These are phyloP conservation scores for Suillus subalutaceus DNA, from an alignment of 768 basidiomycete species.

Conservation along the genomic window DNA sequence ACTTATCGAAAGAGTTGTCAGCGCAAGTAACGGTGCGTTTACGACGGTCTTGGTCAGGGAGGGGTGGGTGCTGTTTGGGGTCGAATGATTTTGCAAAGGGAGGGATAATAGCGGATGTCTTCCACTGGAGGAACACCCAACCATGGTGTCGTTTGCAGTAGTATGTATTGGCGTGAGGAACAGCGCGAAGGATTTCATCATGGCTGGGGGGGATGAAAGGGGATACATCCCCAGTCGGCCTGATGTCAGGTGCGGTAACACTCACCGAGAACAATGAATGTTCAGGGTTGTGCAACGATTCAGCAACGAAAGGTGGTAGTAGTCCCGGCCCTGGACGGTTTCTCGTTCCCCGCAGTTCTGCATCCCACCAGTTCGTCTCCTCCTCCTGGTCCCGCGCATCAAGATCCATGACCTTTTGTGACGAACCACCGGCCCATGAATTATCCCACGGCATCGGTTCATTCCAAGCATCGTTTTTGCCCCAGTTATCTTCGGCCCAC, in stretches of 20 bases:
- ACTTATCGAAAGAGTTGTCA: constrained; percentile 46
- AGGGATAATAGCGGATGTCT: constrained; percentile 60
- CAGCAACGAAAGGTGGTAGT: constrained; percentile 67
- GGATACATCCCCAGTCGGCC: constrained; percentile 19
- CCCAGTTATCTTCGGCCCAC: constrained; percentile 6
- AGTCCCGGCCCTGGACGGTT: constrained; percentile 72
- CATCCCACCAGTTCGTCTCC: constrained; percentile 74
- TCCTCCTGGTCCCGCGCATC: constrained; percentile 63
- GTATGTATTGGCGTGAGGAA: constrained; percentile 83
- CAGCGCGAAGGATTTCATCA: constrained; percentile 65
- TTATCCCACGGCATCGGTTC: constrained; percentile 28
- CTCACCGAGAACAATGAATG: constrained; percentile 71
- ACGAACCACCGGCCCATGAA: constrained; percentile 28
- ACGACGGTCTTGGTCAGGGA: constrained; percentile 60
- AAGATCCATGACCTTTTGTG: constrained; percentile 43
- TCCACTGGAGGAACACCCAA: constrained; percentile 79
- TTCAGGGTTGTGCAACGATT: constrained; percentile 69
- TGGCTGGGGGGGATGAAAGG: constrained; percentile 47
- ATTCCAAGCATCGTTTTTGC: constrained; percentile 9
- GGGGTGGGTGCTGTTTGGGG: constrained; percentile 40
- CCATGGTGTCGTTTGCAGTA: constrained; percentile 83
- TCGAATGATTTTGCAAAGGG: constrained; percentile 61
- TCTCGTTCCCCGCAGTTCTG: constrained; percentile 43
- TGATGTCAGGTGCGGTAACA: constrained; percentile 38
- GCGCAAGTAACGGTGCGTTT: constrained; percentile 54